Conservation (phyloP, 1,284 basidiomycete genomes). For the Sutorius eximius region DNA sequence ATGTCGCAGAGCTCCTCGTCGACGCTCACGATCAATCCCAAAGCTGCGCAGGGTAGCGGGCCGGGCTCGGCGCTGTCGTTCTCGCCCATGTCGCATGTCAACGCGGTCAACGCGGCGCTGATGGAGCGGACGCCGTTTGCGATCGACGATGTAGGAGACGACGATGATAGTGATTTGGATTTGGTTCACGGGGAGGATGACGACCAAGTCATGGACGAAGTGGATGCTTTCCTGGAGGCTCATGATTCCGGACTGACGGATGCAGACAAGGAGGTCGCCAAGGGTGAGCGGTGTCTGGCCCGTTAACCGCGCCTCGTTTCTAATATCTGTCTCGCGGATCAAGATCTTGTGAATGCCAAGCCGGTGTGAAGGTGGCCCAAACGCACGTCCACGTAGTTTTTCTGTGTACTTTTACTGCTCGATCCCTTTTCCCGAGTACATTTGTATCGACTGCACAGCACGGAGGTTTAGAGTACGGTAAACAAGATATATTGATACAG, state of each 20-base stretch:
- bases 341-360: conserved; percentile 66
- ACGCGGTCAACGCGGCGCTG: conserved; percentile 78
- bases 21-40: conserved; percentile 39
- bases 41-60: conserved; percentile 26
- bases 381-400: background rate
- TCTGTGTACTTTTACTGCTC: conserved; percentile 21
- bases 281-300: conserved; percentile 47
- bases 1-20: conserved; percentile 40
- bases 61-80: conserved; percentile 38
- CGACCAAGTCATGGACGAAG: conserved; percentile 88
- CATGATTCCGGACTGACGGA: conserved; percentile 86
- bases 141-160: conserved; percentile 80
- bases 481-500: conserved; percentile 15
- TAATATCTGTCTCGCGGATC: conserved; percentile 1
- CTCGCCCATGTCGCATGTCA: conserved; percentile 64
- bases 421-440: conserved; percentile 1
- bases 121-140: conserved; percentile 92
- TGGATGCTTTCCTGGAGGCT: conserved; percentile 90
- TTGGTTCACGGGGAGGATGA: conserved; percentile 65
- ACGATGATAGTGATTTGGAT: conserved; percentile 70
- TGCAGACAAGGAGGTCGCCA: conserved; percentile 80
- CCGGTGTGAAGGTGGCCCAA: conserved; percentile 41
- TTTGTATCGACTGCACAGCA: conserved; percentile 9
- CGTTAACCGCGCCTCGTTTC: background rate
- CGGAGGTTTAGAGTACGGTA: conserved; percentile 2